A percentile compares a stretch with the other conserved stretches of the same genome.
Conservation (phyloP, 2,329 filamentous ascomycete species). For the Trichoderma sp. region DNA sequence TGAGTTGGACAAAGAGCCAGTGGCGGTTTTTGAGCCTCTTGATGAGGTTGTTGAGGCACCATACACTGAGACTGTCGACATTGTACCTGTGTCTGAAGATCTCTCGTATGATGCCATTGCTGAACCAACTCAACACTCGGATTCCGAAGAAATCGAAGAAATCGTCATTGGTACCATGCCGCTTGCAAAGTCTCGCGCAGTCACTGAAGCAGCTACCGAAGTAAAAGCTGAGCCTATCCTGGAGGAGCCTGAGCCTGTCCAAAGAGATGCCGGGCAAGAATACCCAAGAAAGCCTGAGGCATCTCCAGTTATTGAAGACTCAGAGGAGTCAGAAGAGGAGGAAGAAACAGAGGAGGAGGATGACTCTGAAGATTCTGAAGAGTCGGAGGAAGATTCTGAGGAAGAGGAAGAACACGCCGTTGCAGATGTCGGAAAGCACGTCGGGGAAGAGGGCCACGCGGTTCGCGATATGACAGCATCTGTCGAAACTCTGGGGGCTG, state of each 20-base stretch:
- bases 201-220: not conserved
- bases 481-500: not conserved
- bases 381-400: not conserved
- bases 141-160: not conserved
- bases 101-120: not conserved
- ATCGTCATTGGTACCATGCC: not conserved
- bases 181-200: not conserved
- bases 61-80: not conserved
- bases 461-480: conserved; percentile 3
- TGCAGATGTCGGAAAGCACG: not conserved
- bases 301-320: not conserved
- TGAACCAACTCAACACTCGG: not conserved
- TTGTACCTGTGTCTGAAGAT: not conserved
- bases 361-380: conserved; percentile 21
- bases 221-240: not conserved
- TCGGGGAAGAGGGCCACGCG: not conserved
- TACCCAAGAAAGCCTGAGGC: not conserved
- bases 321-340: not conserved
- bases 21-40: not conserved
- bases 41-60: not conserved
- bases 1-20: not conserved
- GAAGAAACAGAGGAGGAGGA: conserved; percentile 4
- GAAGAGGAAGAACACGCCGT: not conserved
- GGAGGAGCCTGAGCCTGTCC: not conserved
- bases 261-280: not conserved